A percentile compares a stretch with the other conserved stretches of the same genome.
These are phyloP conservation scores for Cytauxzoon felis DNA, from an alignment of 169 alveolate species.

Conservation along the genomic window DNA sequence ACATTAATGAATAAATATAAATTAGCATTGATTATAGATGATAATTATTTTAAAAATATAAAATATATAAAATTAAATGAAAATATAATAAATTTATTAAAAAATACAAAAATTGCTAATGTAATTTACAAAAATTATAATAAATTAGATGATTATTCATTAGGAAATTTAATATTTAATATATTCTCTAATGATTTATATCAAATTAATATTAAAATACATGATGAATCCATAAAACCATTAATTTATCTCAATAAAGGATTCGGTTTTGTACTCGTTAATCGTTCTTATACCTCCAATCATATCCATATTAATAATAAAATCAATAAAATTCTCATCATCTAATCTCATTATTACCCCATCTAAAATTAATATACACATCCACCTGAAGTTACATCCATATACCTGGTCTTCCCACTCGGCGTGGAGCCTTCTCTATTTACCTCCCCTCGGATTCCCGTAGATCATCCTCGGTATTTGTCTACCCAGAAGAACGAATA, in stretches of 20 bases:
- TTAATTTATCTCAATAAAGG: neutral
- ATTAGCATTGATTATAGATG: conserved; percentile 35
- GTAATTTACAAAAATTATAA: no score
- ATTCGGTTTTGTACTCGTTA: neutral
- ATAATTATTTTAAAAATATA: conserved; percentile 15
- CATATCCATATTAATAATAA: neutral
- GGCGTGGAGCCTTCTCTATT: no score
- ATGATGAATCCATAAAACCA: neutral
- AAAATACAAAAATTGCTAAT: no score
- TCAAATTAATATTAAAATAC: neutral
- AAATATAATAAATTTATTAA: no score
- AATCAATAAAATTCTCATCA: neutral
- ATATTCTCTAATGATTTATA: neutral
- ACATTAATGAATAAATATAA: conserved; percentile 63
- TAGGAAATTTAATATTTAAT: neutral
- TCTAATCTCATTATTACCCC: neutral
- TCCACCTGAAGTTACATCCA: no score
- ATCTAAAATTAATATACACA: no score
- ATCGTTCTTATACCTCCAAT: neutral
- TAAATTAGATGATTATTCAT: no score
- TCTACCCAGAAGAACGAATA: no score
- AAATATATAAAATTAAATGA: neutral
- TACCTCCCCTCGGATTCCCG: no score
- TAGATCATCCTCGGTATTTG: no score
- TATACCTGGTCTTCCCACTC: no score